Base-by-base conservation (phyloP, 306 rosid genomes). In the Hippophae rhamnoides region DNA sequence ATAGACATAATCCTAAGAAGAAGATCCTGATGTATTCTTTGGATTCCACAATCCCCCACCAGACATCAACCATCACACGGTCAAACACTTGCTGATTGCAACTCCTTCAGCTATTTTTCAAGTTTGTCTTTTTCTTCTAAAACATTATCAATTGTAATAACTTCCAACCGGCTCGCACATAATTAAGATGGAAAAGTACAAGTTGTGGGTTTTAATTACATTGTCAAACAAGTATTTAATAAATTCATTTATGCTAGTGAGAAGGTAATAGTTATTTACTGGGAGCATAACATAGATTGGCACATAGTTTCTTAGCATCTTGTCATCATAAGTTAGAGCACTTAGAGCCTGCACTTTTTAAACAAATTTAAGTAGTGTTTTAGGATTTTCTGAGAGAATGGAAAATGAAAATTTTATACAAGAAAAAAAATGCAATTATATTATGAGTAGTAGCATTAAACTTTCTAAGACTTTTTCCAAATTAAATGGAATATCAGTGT, bases 241-340 rank as follows among this genome's bases (percentile, higher is more conserved):
- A n/a, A n/a, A n/a, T 3, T 3, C 7, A 14, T 0, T 2, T 8
- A 60, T 47, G 13, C 41, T 7, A 13, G 43, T 27, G 25, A 45
- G 31, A n/a, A 41, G 23, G 23, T 57, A 49, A n/a, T 55, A 49
- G 62, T 61, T 45, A 83, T 95, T 79, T 83, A 92, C 95, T 1
- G 84, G 98, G 64, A 87, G 98, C 98, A 87, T 90, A 53, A 87
- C 95, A 54, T 74, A 85, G 50, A 87, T 60, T 44, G 98, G 98
- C 44, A 90, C 95, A 65, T 90, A 87, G 69, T 87, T 87, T 73
- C 77, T 69, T 1, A 90, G 74, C 92, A 85, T 74, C 69, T 78
- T 71, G 56, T 77, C 74, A 23, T 72, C 43, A 55, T 65, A 12
- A 41, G 27, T 31, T n/a, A 58, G 52, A 31, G 60, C 13, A 40